Conservation (phyloP, 2,329 filamentous ascomycete genomes). For the Sporothrix protearum region DNA sequence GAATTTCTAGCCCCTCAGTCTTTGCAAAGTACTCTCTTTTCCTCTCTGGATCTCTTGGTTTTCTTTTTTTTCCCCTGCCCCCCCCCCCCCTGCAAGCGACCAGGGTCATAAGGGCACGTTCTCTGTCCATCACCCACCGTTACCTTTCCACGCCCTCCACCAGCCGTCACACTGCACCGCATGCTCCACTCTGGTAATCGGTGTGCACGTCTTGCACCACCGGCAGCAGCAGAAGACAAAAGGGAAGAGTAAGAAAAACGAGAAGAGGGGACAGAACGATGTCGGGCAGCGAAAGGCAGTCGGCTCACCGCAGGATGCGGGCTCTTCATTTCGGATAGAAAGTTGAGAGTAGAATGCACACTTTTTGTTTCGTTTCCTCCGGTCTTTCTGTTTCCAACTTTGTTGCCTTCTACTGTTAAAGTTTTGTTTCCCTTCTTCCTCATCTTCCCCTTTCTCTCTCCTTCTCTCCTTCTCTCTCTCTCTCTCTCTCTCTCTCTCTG, state of each 20-base stretch:
- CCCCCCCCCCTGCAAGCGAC: background rate
- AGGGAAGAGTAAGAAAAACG: background rate
- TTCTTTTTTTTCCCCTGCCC: background rate
- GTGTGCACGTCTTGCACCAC: conserved; percentile 2
- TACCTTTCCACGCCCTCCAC: background rate
- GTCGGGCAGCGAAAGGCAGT: background rate
- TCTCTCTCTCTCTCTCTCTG: background rate
- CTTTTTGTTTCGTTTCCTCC: conserved; percentile 3
- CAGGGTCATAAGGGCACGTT: conserved; percentile 11
- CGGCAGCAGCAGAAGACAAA: background rate
- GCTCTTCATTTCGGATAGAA: conserved; percentile 14
- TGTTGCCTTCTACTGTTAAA: too few species aligned
- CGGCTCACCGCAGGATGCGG: background rate
- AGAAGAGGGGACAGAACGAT: background rate
- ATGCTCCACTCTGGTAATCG: background rate
- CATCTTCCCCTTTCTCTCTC: background rate
- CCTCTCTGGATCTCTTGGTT: background rate
- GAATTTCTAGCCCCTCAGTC: background rate
- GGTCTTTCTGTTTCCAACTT: background rate
- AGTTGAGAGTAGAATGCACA: background rate
- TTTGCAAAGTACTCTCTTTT: background rate
- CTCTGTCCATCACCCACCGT: background rate
- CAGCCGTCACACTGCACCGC: background rate
- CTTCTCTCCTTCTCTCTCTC: background rate
- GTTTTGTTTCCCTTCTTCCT: background rate